Evolutionary conservation across 768 basidiomycete species (phyloP).

Genomic region (Cystobasidium tubakii): DNA sequence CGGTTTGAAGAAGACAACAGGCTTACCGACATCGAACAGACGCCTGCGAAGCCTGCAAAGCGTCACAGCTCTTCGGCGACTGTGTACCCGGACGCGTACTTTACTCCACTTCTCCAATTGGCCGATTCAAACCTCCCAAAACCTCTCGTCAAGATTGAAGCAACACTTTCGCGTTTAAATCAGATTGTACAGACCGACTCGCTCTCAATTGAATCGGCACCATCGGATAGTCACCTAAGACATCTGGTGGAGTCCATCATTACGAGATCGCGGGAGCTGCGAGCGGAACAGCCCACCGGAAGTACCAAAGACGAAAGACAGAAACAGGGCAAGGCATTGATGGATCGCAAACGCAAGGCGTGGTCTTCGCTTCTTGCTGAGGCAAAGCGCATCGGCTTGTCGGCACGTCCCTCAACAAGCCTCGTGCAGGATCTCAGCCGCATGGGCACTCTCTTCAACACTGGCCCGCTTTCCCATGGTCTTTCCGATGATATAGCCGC

Average conservation of each 20-base stretch:
- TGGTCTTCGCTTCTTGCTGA: slow-evolving; percentile 87
- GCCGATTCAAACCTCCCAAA: background rate
- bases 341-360: slow-evolving; percentile 78
- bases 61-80: background rate
- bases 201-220: background rate
- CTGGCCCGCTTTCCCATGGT: background rate
- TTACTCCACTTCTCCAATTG: background rate
- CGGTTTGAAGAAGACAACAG: background rate
- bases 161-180: background rate
- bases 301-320: slow-evolving; percentile 57
- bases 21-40: background rate
- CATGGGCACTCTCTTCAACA: background rate
- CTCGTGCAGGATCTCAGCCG: background rate
- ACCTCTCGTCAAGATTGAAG: slow-evolving; percentile 6
- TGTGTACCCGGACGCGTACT: background rate
- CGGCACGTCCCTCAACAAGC: slow-evolving; percentile 55
- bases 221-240: slow-evolving; percentile 54
- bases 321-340: slow-evolving; percentile 60
- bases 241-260: slow-evolving; percentile 58
- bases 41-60: background rate
- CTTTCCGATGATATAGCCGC: background rate
- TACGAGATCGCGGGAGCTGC: slow-evolving; percentile 49
- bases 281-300: slow-evolving; percentile 52
- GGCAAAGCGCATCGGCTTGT: slow-evolving; percentile 69
- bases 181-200: background rate